Conservation (phyloP, 177 flowering plant species). For the Vitis hybrid region DNA sequence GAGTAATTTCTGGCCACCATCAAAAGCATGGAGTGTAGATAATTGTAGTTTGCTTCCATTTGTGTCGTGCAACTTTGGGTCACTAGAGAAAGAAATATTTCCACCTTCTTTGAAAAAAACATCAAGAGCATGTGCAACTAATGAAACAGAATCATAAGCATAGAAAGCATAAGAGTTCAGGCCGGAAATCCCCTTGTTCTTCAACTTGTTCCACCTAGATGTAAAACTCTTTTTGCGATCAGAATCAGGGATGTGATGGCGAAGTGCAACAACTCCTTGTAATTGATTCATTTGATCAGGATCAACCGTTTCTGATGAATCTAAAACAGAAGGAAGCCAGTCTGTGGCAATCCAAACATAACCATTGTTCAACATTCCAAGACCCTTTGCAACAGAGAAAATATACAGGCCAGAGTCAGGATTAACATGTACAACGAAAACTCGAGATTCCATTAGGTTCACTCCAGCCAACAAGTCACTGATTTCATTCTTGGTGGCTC, state of each 20-base stretch:
- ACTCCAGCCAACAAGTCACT: constrained; percentile 44
- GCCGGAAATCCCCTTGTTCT: constrained; percentile 28
- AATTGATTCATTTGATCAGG: constrained; percentile 44
- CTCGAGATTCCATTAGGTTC: constrained; percentile 85
- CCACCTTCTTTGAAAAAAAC: constrained; percentile 55
- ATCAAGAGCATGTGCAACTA: constrained; percentile 76
- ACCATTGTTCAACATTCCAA: constrained; percentile 61
- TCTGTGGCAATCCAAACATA: constrained; percentile 94
- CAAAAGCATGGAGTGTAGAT: constrained; percentile 47
- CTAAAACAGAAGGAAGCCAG: constrained; percentile 80
- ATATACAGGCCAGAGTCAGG: constrained; percentile 68
- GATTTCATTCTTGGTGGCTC: constrained; percentile 41
- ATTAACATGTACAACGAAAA: constrained; percentile 75
- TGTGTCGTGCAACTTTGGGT: constrained; percentile 46
- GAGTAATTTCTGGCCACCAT: constrained; percentile 57
- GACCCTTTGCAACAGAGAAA: constrained; percentile 57
- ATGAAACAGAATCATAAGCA: constrained; percentile 90
- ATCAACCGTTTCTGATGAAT: constrained; percentile 38
- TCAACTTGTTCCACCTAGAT: constrained; percentile 49
- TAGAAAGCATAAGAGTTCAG: constrained; percentile 68
- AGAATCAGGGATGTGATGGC: constrained; percentile 70
- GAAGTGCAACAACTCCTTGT: constrained; percentile 83
- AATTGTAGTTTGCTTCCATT: constrained; percentile 49
- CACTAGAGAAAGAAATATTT: constrained; percentile 52
- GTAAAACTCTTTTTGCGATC: constrained; percentile 38